Conservation (phyloP, 2,329 filamentous ascomycete genomes). For the Hypoxylon sp. region DNA sequence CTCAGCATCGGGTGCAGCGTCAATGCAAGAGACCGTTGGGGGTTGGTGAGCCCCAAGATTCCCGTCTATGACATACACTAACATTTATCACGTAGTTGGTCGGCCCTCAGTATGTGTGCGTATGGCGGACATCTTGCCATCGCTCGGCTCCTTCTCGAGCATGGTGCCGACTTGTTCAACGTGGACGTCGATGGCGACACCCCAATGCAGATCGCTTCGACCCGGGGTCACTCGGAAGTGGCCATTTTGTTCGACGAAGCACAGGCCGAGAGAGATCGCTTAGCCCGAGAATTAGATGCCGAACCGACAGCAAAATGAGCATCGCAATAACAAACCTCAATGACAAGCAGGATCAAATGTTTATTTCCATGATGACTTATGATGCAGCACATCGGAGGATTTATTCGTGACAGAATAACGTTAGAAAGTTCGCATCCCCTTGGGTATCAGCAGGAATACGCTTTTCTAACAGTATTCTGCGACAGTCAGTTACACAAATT, state of each 20-base stretch:
- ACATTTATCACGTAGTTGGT: conserved; percentile 43
- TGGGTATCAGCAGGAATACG: not conserved
- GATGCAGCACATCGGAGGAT: conserved; percentile 4
- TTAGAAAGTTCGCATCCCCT: not conserved
- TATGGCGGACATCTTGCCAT: conserved; percentile 50
- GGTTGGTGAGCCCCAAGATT: conserved; percentile 40
- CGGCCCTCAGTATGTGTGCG: conserved; percentile 51
- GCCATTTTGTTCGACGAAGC: conserved; percentile 49
- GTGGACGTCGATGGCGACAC: conserved; percentile 51
- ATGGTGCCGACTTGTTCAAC: conserved; percentile 50
- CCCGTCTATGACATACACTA: conserved; percentile 16
- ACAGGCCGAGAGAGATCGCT: conserved; percentile 42
- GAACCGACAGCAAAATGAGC: conserved; percentile 30
- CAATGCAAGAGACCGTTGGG: conserved; percentile 52
- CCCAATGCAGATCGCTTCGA: conserved; percentile 48
- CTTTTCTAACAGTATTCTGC: conserved; percentile 10
- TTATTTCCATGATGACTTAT: conserved; percentile 10
- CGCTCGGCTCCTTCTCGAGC: conserved; percentile 47
- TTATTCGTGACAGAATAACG: conserved; percentile 7
- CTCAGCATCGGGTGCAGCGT: conserved; percentile 50
- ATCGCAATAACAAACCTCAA: not conserved
- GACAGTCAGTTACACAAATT: conserved; percentile 8
- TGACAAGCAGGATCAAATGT: not conserved
- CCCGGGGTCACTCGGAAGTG: conserved; percentile 49
- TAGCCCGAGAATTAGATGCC: conserved; percentile 37